Percentiles rank a stretch among this genome's conserved stretches.
Evolutionary conservation across 192 early-diverging fungal species (phyloP).

Genomic region (Glomus cerebriforme): DNA sequence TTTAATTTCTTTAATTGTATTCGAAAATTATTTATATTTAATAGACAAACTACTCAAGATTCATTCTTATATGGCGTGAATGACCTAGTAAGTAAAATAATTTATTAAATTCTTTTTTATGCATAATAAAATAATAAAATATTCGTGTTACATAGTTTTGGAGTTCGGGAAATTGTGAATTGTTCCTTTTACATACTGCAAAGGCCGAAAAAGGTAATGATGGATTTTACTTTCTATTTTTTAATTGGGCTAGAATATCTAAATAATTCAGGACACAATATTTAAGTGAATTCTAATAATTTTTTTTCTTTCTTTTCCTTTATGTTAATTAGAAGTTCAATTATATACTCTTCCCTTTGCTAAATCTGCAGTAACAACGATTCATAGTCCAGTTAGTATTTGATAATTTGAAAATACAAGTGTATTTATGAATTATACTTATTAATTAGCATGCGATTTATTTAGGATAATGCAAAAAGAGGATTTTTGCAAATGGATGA

Average conservation of each 20-base stretch:
- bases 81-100: slow-evolving; percentile 50
- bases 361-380: slow-evolving; percentile 49
- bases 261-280: too few species aligned
- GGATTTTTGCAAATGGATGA: slow-evolving; percentile 71
- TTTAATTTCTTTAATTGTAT: neutral
- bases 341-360: slow-evolving; percentile 60
- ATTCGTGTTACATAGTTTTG: slow-evolving; percentile 58
- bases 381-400: slow-evolving; percentile 43
- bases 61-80: slow-evolving; percentile 59
- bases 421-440: neutral
- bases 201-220: slow-evolving; percentile 13
- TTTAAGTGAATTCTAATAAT: neutral
- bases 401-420: neutral
- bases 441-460: neutral
- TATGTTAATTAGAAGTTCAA: slow-evolving; percentile 30
- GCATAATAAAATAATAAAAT: neutral
- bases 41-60: slow-evolving; percentile 47
- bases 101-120: neutral
- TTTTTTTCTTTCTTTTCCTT: neutral
- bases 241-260: too few species aligned
- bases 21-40: neutral
- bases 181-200: slow-evolving; percentile 62
- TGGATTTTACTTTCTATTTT: too few species aligned
- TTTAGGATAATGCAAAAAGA: slow-evolving; percentile 56
- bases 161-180: slow-evolving; percentile 65